phyloP scores from a whole-genome alignment of 139 green algal species.

The Klebsormidium nitens region DNA sequence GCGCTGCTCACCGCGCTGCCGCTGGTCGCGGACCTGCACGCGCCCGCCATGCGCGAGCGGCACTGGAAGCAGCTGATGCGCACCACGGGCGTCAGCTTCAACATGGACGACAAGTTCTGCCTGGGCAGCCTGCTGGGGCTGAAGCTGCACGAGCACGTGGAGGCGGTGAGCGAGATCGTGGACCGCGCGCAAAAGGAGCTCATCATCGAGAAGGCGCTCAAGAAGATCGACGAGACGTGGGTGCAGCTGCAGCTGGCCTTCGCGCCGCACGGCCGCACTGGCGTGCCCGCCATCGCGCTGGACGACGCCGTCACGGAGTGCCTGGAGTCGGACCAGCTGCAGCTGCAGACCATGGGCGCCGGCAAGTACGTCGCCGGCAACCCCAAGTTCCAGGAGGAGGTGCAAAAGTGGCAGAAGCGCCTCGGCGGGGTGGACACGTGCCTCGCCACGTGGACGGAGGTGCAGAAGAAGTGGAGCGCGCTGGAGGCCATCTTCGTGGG shows the following conservation, averaged over 20 bases:
- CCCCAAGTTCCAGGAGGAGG: constrained; percentile 75
- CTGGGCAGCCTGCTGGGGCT: constrained; percentile 78
- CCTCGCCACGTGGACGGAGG: constrained; percentile 70
- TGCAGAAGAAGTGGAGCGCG: constrained; percentile 87
- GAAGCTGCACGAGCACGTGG: constrained; percentile 79
- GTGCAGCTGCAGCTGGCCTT: constrained; percentile 59
- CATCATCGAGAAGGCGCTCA: constrained; percentile 73
- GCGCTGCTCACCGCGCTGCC: constrained; percentile 79
- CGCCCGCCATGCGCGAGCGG: constrained; percentile 80
- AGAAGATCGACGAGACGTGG: constrained; percentile 86
- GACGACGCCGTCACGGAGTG: constrained; percentile 67
- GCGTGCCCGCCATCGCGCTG: constrained; percentile 49
- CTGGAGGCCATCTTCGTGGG: constrained; percentile 87
- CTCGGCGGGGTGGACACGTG: constrained; percentile 75
- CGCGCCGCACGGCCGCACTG: constrained; percentile 51
- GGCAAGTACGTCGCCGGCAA: constrained; percentile 83
- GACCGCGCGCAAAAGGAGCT: constrained; percentile 85
- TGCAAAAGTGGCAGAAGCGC: constrained; percentile 79
- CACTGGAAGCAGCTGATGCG: constrained; percentile 84
- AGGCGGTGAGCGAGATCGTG: constrained; percentile 80
- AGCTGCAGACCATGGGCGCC: constrained; percentile 77
- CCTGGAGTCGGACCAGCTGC: constrained; percentile 83
- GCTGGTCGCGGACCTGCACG: constrained; percentile 76
- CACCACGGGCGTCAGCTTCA: constrained; percentile 66
- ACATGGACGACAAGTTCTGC: constrained; percentile 76